A percentile compares a stretch with the other conserved stretches of the same genome.
phyloP scores from a whole-genome alignment of 2,329 filamentous ascomycete species.

The Dendryphion nanum region DNA sequence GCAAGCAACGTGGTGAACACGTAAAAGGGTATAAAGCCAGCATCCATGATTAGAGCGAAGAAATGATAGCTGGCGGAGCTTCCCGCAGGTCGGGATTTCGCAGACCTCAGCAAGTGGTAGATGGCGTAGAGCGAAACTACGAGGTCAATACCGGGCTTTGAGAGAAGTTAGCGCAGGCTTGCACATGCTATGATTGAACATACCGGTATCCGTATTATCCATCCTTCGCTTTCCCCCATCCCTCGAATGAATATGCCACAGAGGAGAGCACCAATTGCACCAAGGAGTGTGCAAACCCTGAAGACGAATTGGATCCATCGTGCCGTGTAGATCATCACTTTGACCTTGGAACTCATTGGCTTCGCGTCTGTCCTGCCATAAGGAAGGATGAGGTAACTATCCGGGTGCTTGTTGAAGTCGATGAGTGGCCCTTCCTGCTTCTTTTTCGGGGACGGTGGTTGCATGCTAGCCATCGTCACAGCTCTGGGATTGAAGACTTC shows the following conservation, averaged over 20 bases:
- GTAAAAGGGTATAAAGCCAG: constrained; percentile 63
- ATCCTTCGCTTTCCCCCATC: constrained; percentile 63
- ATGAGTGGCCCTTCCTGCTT: constrained; percentile 75
- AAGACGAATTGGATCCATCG: constrained; percentile 69
- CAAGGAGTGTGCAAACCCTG: constrained; percentile 65
- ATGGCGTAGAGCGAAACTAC: constrained; percentile 73
- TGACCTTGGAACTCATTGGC: constrained; percentile 68
- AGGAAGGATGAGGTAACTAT: constrained; percentile 66
- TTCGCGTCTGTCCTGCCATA: constrained; percentile 61
- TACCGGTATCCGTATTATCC: constrained; percentile 77
- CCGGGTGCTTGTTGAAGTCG: constrained; percentile 86
- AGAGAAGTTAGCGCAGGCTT: constrained; percentile 11
- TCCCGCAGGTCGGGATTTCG: constrained; percentile 68
- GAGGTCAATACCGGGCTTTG: constrained; percentile 71
- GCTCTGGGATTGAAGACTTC: constrained; percentile 81
- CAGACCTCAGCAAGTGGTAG: constrained; percentile 72
- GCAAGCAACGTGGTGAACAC: constrained; percentile 58
- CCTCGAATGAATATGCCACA: constrained; percentile 75
- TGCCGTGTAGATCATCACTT: constrained; percentile 67
- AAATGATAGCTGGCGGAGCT: constrained; percentile 88
- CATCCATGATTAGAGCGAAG: constrained; percentile 74
- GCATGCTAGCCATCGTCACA: constrained; percentile 75
- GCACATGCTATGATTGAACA: constrained; percentile 32
- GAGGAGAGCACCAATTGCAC: constrained; percentile 68
- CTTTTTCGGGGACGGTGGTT: constrained; percentile 57